These are phyloP conservation scores for Micractinium sp. DNA, from an alignment of 139 green algal species.

Conservation along the genomic window DNA sequence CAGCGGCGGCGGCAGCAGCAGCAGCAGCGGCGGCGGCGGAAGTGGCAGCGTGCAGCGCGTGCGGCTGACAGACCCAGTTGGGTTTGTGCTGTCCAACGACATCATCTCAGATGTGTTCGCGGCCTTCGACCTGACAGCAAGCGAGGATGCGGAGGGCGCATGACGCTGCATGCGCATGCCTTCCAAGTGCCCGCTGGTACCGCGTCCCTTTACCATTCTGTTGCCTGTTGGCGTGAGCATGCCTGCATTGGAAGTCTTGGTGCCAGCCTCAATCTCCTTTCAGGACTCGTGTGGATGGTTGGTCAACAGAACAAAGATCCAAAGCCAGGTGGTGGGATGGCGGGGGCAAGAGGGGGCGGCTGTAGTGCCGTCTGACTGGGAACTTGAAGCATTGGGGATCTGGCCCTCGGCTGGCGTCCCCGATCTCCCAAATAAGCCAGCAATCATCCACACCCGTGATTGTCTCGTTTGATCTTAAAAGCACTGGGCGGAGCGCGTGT, in stretches of 20 bases:
- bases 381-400: background rate
- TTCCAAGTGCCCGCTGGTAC: too few relatives aligned
- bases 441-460: background rate
- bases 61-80: slow-evolving; percentile 79
- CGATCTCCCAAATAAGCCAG: background rate
- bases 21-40: background rate
- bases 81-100: slow-evolving; percentile 88
- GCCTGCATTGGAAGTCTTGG: background rate
- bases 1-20: background rate
- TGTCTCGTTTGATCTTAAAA: background rate
- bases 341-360: background rate
- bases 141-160: background rate
- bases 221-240: background rate
- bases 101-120: slow-evolving; percentile 88
- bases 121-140: slow-evolving; percentile 45
- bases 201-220: background rate
- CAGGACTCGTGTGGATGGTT: background rate
- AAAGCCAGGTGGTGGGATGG: background rate
- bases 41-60: slow-evolving; percentile 29
- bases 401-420: too few relatives aligned
- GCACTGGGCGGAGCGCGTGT: too few relatives aligned
- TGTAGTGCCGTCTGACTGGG: background rate
- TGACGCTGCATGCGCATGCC: background rate
- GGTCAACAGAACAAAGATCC: background rate
- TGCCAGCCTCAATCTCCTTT: background rate